phyloP scores from a whole-genome alignment of 2,329 filamentous ascomycete species.

The Ophiocordyceps robertsii region DNA sequence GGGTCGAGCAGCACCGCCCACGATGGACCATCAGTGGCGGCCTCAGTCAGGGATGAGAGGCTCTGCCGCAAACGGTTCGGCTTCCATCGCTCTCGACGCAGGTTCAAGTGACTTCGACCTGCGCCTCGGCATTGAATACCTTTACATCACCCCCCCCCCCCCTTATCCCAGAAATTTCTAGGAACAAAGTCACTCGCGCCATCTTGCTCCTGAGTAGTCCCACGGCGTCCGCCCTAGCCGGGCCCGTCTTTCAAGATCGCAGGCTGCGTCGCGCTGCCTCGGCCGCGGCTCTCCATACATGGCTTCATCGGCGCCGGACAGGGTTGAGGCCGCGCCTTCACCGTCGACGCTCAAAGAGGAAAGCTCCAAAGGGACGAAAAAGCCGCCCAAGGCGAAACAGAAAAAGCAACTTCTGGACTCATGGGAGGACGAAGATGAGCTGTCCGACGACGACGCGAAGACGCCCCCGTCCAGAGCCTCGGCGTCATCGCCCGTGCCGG shows the following conservation, averaged over 20 bases:
- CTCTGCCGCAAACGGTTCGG: no score
- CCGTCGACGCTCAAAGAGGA: conserved; percentile 19
- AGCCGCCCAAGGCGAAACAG: conserved; percentile 3
- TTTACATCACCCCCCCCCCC: no score
- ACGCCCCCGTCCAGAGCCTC: background rate
- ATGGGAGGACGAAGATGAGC: conserved; percentile 46
- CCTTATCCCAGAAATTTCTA: no score
- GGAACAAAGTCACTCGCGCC: no score
- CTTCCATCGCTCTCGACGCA: no score
- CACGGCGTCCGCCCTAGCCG: background rate
- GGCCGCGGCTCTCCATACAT: conserved; percentile 4
- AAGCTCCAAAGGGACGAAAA: conserved; percentile 6
- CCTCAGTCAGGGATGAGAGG: no score
- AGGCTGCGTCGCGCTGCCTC: background rate
- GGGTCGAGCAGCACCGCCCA: no score
- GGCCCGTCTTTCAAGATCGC: background rate
- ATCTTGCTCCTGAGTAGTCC: no score
- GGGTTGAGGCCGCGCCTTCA: conserved; percentile 14
- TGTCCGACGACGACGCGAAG: conserved; percentile 16
- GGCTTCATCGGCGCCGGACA: conserved; percentile 9
- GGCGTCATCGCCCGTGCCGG: conserved; percentile 48
- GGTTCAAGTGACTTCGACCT: no score
- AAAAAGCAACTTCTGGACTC: conserved; percentile 25
- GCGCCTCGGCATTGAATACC: no score
- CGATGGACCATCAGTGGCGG: no score